Conservation (phyloP, 176 grass and related monocot species). For the Zoysia japonica region DNA sequence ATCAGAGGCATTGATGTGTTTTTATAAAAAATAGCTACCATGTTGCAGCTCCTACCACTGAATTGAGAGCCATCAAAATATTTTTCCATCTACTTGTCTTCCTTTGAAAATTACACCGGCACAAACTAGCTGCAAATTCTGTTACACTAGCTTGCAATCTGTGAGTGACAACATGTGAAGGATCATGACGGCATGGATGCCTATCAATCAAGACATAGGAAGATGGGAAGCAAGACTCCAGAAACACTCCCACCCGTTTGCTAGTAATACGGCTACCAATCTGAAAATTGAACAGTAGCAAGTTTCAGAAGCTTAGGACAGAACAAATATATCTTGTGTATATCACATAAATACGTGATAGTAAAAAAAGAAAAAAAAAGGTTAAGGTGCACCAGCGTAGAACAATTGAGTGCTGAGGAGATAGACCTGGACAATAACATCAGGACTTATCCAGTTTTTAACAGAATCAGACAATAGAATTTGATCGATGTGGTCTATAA, state of each 20-base stretch:
- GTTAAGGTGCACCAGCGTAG: constrained; percentile 4
- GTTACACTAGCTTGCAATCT: constrained; percentile 73
- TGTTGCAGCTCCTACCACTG: constrained; percentile 58
- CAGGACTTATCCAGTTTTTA: constrained; percentile 69
- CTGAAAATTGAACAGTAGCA: constrained; percentile 48
- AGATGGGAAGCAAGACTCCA: constrained; percentile 66
- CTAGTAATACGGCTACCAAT: constrained; percentile 94
- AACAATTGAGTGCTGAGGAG: constrained; percentile 16
- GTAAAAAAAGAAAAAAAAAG: constrained; percentile 7
- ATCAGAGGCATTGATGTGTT: constrained; percentile 17
- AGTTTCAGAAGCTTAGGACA: constrained; percentile 39
- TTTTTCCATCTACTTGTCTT: constrained; percentile 57
- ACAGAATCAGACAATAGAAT: constrained; percentile 77
- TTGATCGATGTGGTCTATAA: constrained; percentile 86
- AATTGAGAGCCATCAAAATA: constrained; percentile 72
- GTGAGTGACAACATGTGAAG: constrained; percentile 89
- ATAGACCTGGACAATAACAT: constrained; percentile 84
- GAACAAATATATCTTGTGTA: not conserved
- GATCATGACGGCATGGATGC: constrained; percentile 86
- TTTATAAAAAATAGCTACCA: constrained; percentile 31
- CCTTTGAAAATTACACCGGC: constrained; percentile 47
- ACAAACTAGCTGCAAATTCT: constrained; percentile 68
- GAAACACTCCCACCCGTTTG: constrained; percentile 72
- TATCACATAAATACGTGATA: not conserved
- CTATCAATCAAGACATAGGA: constrained; percentile 87